Evolutionary conservation across 2,329 filamentous ascomycete species (phyloP).

Genomic region (Alternaria tenuissima): DNA sequence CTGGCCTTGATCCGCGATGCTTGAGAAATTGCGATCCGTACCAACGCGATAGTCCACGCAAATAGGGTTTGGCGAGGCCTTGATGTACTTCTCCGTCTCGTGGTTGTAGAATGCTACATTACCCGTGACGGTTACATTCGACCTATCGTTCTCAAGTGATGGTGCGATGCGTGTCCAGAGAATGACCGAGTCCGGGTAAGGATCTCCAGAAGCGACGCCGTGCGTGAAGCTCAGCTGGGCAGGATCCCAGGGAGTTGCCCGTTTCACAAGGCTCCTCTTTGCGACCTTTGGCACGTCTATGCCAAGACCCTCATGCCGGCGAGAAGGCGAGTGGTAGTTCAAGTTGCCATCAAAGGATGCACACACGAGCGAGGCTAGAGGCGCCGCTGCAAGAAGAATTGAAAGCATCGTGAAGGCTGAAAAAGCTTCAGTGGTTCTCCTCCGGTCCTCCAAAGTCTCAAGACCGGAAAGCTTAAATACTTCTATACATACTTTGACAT

Average conservation of each 20-base stretch:
- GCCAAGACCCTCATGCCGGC: slow-evolving; percentile 68
- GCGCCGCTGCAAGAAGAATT: slow-evolving; percentile 23
- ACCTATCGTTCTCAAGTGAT: slow-evolving; percentile 50
- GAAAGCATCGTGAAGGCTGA: slow-evolving; percentile 20
- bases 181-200: slow-evolving; percentile 53
- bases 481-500: neutral
- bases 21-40: slow-evolving; percentile 56
- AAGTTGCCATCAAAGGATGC: slow-evolving; percentile 58
- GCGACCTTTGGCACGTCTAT: slow-evolving; percentile 68
- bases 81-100: slow-evolving; percentile 61
- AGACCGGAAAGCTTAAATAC: slow-evolving; percentile 8
- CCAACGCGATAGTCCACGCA: slow-evolving; percentile 73
- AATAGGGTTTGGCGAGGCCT: slow-evolving; percentile 66
- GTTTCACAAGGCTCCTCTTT: slow-evolving; percentile 55
- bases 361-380: slow-evolving; percentile 22
- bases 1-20: slow-evolving; percentile 64
- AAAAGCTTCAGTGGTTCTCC: neutral
- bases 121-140: slow-evolving; percentile 64
- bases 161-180: slow-evolving; percentile 51
- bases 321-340: slow-evolving; percentile 72
- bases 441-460: neutral
- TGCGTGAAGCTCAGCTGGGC: slow-evolving; percentile 46
- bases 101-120: slow-evolving; percentile 62
- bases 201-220: slow-evolving; percentile 60
- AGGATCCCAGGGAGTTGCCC: slow-evolving; percentile 48